These are phyloP conservation scores for Neonothopanus nambi DNA, from an alignment of 1,284 basidiomycete genomes.

Conservation along the genomic window DNA sequence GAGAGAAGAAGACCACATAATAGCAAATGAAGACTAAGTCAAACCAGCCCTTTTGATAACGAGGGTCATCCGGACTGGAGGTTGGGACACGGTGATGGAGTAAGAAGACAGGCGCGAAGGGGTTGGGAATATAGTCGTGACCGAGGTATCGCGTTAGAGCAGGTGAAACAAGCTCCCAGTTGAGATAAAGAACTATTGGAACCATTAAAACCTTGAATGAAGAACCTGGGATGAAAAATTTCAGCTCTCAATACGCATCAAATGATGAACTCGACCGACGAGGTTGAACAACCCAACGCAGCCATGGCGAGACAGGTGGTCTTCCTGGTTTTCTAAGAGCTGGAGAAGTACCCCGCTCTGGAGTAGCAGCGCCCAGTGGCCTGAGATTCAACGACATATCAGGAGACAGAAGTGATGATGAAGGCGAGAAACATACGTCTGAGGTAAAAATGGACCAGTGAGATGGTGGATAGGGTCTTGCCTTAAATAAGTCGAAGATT, in stretches of 20 bases:
- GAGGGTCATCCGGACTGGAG: constrained; percentile 52
- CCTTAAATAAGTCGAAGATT: constrained; percentile 28
- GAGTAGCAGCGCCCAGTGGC: constrained; percentile 41
- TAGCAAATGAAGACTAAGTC: constrained; percentile 87
- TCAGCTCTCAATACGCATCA: neutral
- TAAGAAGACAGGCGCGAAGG: constrained; percentile 76
- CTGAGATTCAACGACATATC: constrained; percentile 30
- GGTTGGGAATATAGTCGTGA: constrained; percentile 59
- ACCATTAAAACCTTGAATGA: constrained; percentile 74
- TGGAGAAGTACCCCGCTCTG: constrained; percentile 33
- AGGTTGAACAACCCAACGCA: constrained; percentile 77
- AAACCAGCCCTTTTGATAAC: constrained; percentile 77
- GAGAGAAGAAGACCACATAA: constrained; percentile 91
- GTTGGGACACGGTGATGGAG: constrained; percentile 69
- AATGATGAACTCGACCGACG: constrained; percentile 35
- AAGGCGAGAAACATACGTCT: constrained; percentile 54
- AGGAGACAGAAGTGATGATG: neutral
- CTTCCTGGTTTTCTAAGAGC: neutral
- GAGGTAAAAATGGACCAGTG: constrained; percentile 57
- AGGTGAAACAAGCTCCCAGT: constrained; percentile 61
- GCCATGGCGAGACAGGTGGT: constrained; percentile 29
- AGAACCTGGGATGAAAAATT: constrained; percentile 43
- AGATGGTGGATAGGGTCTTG: constrained; percentile 59
- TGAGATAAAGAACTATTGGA: constrained; percentile 71
- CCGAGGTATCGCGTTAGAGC: constrained; percentile 16